Evolutionary conservation across 257 asterid species (phyloP), one percentile per base, ranked within the genome.

Genomic region (Gentiana macrophylla): DNA sequence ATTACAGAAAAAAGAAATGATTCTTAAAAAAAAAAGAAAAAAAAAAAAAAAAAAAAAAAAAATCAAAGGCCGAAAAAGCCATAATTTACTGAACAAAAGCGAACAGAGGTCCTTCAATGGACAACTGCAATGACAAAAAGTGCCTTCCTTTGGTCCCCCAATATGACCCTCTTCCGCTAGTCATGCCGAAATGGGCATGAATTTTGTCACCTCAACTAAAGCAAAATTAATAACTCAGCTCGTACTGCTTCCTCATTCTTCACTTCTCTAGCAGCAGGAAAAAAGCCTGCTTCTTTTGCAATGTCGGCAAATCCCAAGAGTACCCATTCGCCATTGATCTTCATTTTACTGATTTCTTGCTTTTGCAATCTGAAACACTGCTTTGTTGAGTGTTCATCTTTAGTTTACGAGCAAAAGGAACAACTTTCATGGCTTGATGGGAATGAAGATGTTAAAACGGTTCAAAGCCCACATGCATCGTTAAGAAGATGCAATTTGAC

Each of bases 351-450:
- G 50, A 46, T 68, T 48, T 61, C 67, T 36, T 74, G 71, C 67
- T 56, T 59, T 41, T 52, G 45, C 41, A 33, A 60, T 46, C 11
- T 65, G 12, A 38, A 35, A 34, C 37, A 38, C 24, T 56, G 53
- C 10, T 35, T 41, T 52, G 52, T 50, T 55, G 73, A 56, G 44
- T 74, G 73, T 35, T 70, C 84, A 55, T 74, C 74, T 35, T 70
- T 83, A 55, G 63, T 12, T 38, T 75, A 77, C 41, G 84, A 78
- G 33, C 63, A 75, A 37, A 24, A 24, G 24, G 76, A 80, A 45
- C 84, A 88, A 59, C 66, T 82, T 48, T 77, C 74, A 32, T 77
- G 86, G 96, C 61, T 81, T 33, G 83, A 75, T 61, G 86, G 67
- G 35, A 73, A 63, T 48, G 86, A 81, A 15, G 82, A 77, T 53